These are phyloP conservation scores for Hypoxylon sp. DNA, from an alignment of 2,329 filamentous ascomycete genomes.

Conservation along the genomic window DNA sequence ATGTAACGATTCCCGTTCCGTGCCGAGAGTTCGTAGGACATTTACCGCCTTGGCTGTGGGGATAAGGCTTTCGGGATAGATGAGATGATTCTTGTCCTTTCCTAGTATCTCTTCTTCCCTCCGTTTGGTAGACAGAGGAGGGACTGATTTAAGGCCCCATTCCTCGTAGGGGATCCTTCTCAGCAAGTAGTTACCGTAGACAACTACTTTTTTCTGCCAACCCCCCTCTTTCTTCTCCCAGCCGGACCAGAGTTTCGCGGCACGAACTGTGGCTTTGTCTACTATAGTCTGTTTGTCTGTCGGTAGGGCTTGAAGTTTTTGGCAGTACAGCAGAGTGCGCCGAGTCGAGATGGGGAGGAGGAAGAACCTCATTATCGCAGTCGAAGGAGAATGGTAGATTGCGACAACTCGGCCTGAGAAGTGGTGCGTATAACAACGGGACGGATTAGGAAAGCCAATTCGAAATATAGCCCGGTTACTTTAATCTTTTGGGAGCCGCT, in stretches of 20 bases:
- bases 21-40: conserved; percentile 79
- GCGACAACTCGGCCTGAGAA: not conserved
- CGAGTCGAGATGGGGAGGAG: conserved; percentile 93
- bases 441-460: conserved; percentile 3
- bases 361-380: conserved; percentile 84
- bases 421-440: not conserved
- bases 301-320: conserved; percentile 75
- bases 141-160: conserved; percentile 97
- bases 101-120: conserved; percentile 74
- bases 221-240: conserved; percentile 89
- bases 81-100: conserved; percentile 77
- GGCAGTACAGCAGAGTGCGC: conserved; percentile 92
- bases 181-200: conserved; percentile 88
- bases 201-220: conserved; percentile 90
- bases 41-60: conserved; percentile 72
- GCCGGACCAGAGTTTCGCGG: conserved; percentile 81
- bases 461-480: conserved; percentile 22
- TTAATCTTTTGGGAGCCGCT: conserved; percentile 18
- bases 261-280: conserved; percentile 80
- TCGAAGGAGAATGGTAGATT: conserved; percentile 14
- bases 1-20: conserved; percentile 85
- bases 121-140: conserved; percentile 79
- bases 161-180: conserved; percentile 94
- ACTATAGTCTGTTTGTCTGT: conserved; percentile 68
- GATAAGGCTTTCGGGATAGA: conserved; percentile 82